Evolutionary conservation across 345 rosid species (phyloP), one percentile per base, ranked within the genome.

Genomic region (Raphanus raphanistrum): DNA sequence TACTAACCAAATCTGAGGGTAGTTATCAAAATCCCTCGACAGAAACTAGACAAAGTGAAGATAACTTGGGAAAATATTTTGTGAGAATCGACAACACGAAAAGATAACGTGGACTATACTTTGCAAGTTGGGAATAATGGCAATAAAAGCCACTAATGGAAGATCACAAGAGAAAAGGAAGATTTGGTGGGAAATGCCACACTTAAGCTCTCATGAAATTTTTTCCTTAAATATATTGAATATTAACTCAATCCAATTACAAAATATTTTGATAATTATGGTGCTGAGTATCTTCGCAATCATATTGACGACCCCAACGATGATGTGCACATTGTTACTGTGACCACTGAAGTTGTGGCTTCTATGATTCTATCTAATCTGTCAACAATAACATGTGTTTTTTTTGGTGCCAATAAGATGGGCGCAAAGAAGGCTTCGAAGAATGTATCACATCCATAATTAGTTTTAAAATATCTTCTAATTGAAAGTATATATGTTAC

Each of bases 171-270:
- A 21, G 21, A 21, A 21, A 21, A 21, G 43, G 70, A 70, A 52
- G 15, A 50, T 62, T 70, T 62, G 75, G 70, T 70, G 80, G 75
- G 33, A 63, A 52, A 63, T 70, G 58, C 25, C 72, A 41, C 78
- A 66, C 54, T 68, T 27, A 6, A 68, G 13, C 74, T 68, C 27
- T 60, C 54, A 43, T 3, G 12, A 41, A 17, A 11, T 7, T 38
- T 57, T 0, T 67, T 7, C 55, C 26, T 62, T n/a, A 0, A 16
- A 29, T 2, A 41, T 29, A 66, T 10, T 32, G 54, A 68, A 48
- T 43, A 63, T 8, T 3, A 55, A 36, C 32, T 43, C 29, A 45
- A 71, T 66, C 63, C 68, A 65, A 25, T 13, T 65, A 57, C 17
- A 67, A 63, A 13, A 57, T 16, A 43, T 78, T 71, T 25, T 25